Evolutionary conservation across 768 basidiomycete species (phyloP), one percentile per base, ranked within the genome.

Genomic region (Clitopilus hobsonii): DNA sequence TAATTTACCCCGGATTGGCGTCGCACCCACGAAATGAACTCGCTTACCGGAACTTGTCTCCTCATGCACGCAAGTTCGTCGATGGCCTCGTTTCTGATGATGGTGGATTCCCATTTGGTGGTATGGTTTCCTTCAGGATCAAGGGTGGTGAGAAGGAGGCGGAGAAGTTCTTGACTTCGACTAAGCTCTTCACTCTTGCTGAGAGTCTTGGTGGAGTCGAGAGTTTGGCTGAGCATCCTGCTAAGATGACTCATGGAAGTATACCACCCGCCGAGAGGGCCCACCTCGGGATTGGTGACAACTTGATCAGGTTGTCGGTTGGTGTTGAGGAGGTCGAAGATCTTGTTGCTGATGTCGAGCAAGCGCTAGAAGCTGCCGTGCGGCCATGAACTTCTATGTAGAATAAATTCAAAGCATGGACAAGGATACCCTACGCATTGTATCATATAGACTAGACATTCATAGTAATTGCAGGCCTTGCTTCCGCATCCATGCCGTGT

Each of bases 121-220:
- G 96, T 5, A 94, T 98, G 87, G 79, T 98, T 52, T 84, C 86
- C 74, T 93, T 81, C 80, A 85, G 58, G 76, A 84, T 76, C 71
- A 83, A 47, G 73, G 89, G 83, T 1, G 79, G 83, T 1, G 67
- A 71, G 25, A 63, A 56, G 47, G 77, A 80, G 58, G 87, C 90
- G 2, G 79, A 86, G 51, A 73, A 63, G 56, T 94, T 97, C 73
- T 66, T 95, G 54, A 82, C 80, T 0, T 67, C 80, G 0, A 77
- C 84, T 3, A 69, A 81, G 24, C 65, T 95, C 28, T 94, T 94
- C 64, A 79, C 85, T 23, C 76, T 98, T 11, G 95, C 94, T 0
- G 94, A 95, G 78, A 86, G 83, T 23, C 71, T 98, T 4, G 96
- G 96, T 1, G 96, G 94, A 0, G 91, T 97, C 5, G 96, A 98